Base-by-base conservation (phyloP, 2,329 filamentous ascomycete genomes). In the Blumeria graminis region DNA sequence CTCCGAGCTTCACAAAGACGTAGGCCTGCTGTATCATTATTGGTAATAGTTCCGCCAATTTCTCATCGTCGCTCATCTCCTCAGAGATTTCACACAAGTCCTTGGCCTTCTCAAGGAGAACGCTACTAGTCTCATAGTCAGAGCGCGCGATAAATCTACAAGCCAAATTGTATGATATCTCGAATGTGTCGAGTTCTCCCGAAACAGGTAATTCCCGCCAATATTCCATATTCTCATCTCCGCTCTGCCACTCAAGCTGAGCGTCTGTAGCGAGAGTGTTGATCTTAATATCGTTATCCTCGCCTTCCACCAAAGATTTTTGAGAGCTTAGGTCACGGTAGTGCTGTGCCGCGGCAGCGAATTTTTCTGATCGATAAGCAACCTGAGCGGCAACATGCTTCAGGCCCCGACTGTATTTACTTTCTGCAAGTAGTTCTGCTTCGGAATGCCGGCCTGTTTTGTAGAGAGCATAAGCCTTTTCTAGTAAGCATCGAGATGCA, bases 401-500 rank as follows among this genome's bases (percentile, higher is more conserved):
- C 51, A 67, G 55, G 0, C 63, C 63, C 41, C 66, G 63, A 35
- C 56, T 60, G 1, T 60, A 58, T n/a, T 56, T 56, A 18, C 56
- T 58, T 9, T 60, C 54, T 7, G 57, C 61, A 10, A 70, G 61
- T 14, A 68, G 63, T 16, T 76, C 73, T 18, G 86, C 85, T 57
- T 82, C 80, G 18, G 75, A 71, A 1, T 86, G 74, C 60, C 80
- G 74, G 28, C 84, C 84, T 0, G 78, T 76, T 71, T 89, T 92
- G 71, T 92, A 93, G 18, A 89, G 74, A n/a, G 84, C 82, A 70
- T 93, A 93, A 1, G 83, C 78, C 66, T 81, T 81, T 68, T 89
- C 86, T 46, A 89, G 72, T 14, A 70, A 65, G 61, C 81, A 85
- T 57, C 70, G 69, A 41, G 76, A 71, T 65, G 81, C 77, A 57